Percentiles rank a stretch among this genome's conserved stretches.
phyloP scores from a whole-genome alignment of 768 basidiomycete species.

The Lentinula sp. region DNA sequence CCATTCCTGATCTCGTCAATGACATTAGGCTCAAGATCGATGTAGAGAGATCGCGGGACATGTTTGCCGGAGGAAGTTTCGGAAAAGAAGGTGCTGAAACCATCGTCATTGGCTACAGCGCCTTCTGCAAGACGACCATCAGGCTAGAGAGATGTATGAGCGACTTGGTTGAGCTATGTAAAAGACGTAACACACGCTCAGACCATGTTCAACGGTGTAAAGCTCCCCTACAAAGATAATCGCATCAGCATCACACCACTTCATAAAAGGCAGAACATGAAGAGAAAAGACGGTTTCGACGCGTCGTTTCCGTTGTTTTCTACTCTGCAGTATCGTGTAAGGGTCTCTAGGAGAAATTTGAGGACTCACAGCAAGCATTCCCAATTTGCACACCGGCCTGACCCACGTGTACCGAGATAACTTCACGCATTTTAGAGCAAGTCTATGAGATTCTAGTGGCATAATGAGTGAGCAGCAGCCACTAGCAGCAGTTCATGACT shows the following conservation, averaged over 20 bases:
- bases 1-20: slow-evolving; percentile 97
- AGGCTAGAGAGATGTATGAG: slow-evolving; percentile 49
- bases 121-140: slow-evolving; percentile 87
- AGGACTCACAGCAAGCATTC: slow-evolving; percentile 93
- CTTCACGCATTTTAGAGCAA: slow-evolving; percentile 71
- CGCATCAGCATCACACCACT: slow-evolving; percentile 32
- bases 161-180: slow-evolving; percentile 7
- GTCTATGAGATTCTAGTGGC: background rate
- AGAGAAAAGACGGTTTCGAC: slow-evolving; percentile 27
- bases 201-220: slow-evolving; percentile 97
- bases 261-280: slow-evolving; percentile 12
- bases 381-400: slow-evolving; percentile 98
- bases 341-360: slow-evolving; percentile 12
- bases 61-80: slow-evolving; percentile 96
- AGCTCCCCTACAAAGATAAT: slow-evolving; percentile 72
- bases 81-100: slow-evolving; percentile 99
- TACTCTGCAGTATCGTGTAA: background rate
- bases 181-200: slow-evolving; percentile 63
- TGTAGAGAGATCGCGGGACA: slow-evolving; percentile 95
- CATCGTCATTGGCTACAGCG: slow-evolving; percentile 76
- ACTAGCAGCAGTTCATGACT: background rate
- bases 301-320: slow-evolving; percentile 11
- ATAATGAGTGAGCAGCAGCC: slow-evolving; percentile 1
- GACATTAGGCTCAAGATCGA: slow-evolving; percentile 96
- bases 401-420: slow-evolving; percentile 97